Evolutionary conservation across 352 stramenopile species (phyloP).

Genomic region (Phytopythium oedochilum): DNA sequence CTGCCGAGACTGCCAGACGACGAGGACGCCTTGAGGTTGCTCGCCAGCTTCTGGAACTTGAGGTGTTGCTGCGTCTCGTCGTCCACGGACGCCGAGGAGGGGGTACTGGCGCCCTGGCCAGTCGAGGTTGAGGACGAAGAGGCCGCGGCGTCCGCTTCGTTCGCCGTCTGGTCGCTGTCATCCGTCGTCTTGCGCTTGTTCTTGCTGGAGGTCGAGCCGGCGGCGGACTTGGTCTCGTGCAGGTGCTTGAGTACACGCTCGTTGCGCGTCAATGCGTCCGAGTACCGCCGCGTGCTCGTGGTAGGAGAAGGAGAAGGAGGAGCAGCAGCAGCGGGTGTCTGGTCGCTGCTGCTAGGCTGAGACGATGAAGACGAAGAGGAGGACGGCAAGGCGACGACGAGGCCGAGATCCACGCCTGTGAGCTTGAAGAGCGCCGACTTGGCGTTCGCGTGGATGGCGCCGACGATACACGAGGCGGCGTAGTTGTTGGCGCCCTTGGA

Average conservation of each 20-base stretch:
- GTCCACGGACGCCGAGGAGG: slow-evolving; percentile 5
- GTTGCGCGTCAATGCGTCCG: slow-evolving; percentile 46
- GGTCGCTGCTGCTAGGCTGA: slow-evolving; percentile 6
- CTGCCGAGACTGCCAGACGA: slow-evolving; percentile 43
- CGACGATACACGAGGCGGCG: slow-evolving; percentile 67
- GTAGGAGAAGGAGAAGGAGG: neutral
- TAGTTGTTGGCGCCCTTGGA: slow-evolving; percentile 67
- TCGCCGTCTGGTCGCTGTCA: slow-evolving; percentile 17
- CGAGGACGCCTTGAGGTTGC: slow-evolving; percentile 37
- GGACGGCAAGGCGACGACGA: slow-evolving; percentile 30
- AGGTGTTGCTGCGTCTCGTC: slow-evolving; percentile 25
- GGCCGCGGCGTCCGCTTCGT: slow-evolving; percentile 6
- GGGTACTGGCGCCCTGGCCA: neutral
- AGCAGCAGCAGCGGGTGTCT: neutral
- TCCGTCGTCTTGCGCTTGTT: slow-evolving; percentile 57
- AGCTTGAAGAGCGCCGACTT: slow-evolving; percentile 70
- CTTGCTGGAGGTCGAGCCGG: slow-evolving; percentile 13
- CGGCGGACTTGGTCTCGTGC: slow-evolving; percentile 23
- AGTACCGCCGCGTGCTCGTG: slow-evolving; percentile 17
- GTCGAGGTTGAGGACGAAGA: slow-evolving; percentile 15
- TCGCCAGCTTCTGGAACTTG: slow-evolving; percentile 47
- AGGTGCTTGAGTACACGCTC: slow-evolving; percentile 52
- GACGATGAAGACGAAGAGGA: neutral
- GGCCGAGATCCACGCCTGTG: slow-evolving; percentile 64
- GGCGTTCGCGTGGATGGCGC: slow-evolving; percentile 61